A percentile compares a stretch with the other conserved stretches of the same genome.
Conservation (phyloP, 73 alveolate genomes). For the Blepharisma japonicum region DNA sequence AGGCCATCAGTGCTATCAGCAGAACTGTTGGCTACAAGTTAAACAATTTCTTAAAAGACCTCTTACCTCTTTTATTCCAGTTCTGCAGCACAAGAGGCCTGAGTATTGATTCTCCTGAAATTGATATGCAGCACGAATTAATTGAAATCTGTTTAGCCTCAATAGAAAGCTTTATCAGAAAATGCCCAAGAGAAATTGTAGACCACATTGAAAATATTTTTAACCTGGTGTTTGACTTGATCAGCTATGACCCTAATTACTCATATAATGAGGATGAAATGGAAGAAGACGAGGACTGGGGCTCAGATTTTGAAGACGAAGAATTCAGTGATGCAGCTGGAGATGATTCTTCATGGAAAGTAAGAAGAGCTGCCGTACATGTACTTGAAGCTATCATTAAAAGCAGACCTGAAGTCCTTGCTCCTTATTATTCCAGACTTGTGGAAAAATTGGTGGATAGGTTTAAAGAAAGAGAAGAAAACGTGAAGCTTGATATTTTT, state of each 20-base stretch:
- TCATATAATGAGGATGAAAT: slow-evolving; percentile 45
- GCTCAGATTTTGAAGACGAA: slow-evolving; percentile 46
- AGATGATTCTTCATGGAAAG: slow-evolving; percentile 77
- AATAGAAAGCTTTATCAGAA: slow-evolving; percentile 55
- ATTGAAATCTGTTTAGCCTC: slow-evolving; percentile 57
- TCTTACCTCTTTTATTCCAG: slow-evolving; percentile 45
- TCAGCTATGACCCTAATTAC: slow-evolving; percentile 67
- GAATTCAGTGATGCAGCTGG: slow-evolving; percentile 53
- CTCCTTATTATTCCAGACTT: slow-evolving; percentile 32
- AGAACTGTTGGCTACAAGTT: slow-evolving; percentile 66
- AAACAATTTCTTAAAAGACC: slow-evolving; percentile 33
- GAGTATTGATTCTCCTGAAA: slow-evolving; percentile 30
- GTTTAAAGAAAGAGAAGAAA: slow-evolving; percentile 73
- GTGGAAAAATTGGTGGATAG: slow-evolving; percentile 46
- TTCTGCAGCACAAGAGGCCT: slow-evolving; percentile 34
- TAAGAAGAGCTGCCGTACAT: slow-evolving; percentile 67
- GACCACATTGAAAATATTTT: slow-evolving; percentile 36
- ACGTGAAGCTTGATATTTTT: slow-evolving; percentile 58
- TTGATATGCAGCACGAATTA: slow-evolving; percentile 54
- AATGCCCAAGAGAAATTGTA: slow-evolving; percentile 59
- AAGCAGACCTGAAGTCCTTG: slow-evolving; percentile 59
- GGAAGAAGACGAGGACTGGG: slow-evolving; percentile 63
- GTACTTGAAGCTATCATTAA: slow-evolving; percentile 56
- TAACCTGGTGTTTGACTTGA: slow-evolving; percentile 28
- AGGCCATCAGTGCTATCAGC: slow-evolving; percentile 53